These are phyloP conservation scores for Penicillium ochrochloron DNA, from an alignment of 495 filamentous ascomycete species.

Conservation along the genomic window DNA sequence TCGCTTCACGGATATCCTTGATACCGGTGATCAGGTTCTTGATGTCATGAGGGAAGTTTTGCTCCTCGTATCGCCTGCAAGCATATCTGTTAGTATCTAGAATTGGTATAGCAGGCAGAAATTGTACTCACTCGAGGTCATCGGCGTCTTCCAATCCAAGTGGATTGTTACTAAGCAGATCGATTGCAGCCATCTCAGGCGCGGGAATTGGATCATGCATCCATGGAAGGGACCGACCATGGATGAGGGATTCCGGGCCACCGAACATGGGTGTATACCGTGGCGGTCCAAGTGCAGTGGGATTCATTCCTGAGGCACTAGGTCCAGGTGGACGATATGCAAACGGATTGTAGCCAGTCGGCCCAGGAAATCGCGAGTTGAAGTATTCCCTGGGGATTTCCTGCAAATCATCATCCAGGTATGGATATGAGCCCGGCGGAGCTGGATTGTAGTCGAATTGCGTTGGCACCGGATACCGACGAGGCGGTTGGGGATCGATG, in stretches of 20 bases:
- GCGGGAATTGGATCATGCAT: conserved; percentile 12
- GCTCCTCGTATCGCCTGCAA: conserved; percentile 28
- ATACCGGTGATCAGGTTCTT: conserved; percentile 72
- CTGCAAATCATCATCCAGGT: conserved; percentile 29
- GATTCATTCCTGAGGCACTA: not conserved
- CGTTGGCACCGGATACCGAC: conserved; percentile 8
- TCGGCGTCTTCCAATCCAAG: conserved; percentile 25
- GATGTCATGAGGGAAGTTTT: conserved; percentile 59
- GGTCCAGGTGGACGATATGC: not conserved
- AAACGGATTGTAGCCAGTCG: not conserved
- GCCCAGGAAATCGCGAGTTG: conserved; percentile 15
- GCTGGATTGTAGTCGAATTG: conserved; percentile 7
- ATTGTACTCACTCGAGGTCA: conserved; percentile 24
- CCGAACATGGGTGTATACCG: conserved; percentile 3
- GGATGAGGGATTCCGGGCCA: conserved; percentile 1
- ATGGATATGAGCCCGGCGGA: conserved; percentile 5
- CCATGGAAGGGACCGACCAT: conserved; percentile 18
- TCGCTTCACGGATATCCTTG: conserved; percentile 71
- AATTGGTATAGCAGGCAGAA: not conserved
- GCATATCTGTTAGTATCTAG: conserved; percentile 10
- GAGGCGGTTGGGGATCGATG: not conserved
- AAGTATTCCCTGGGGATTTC: conserved; percentile 29
- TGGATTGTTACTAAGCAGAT: conserved; percentile 27
- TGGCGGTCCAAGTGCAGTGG: not conserved
- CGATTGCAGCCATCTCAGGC: conserved; percentile 18